These are phyloP conservation scores for Barnettozyma wickerhamii DNA, from an alignment of 805 yeast species.

Conservation along the genomic window DNA sequence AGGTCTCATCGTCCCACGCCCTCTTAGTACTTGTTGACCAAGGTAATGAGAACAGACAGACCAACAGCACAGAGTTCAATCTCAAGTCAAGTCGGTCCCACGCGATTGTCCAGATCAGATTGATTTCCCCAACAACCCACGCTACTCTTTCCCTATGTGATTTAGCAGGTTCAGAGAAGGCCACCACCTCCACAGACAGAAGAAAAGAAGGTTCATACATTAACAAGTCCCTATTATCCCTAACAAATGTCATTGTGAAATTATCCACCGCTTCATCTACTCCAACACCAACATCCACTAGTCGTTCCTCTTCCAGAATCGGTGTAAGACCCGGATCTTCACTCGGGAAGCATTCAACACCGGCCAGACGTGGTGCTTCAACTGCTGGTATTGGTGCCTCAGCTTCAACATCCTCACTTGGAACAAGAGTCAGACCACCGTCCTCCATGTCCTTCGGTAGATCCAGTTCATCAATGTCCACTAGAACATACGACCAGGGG, in stretches of 20 bases:
- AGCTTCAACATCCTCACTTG: background rate
- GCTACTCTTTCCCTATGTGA: conserved; percentile 80
- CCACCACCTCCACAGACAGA: conserved; percentile 60
- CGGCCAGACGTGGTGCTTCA: background rate
- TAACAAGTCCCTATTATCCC: conserved; percentile 83
- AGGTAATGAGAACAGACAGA: conserved; percentile 74
- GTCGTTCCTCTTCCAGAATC: background rate
- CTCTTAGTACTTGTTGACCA: conserved; percentile 51
- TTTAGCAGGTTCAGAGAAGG: conserved; percentile 95
- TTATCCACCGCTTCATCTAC: conserved; percentile 32
- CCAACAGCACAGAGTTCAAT: conserved; percentile 88
- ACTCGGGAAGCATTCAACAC: background rate
- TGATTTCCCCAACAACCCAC: conserved; percentile 36
- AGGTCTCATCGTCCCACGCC: conserved; percentile 53
- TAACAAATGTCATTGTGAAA: conserved; percentile 89
- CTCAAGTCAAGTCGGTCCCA: conserved; percentile 87
- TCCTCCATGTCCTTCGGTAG: too few species aligned
- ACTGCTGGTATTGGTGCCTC: background rate
- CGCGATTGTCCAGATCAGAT: conserved; percentile 72
- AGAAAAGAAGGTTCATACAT: conserved; percentile 92
- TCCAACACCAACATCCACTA: conserved; percentile 16
- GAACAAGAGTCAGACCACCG: too few species aligned
- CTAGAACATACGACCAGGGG: background rate
- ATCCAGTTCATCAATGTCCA: conserved; percentile 1
- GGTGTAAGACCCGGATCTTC: conserved; percentile 1